Base-by-base conservation (phyloP, 139 green algal genomes). In the Closterium sp. region DNA sequence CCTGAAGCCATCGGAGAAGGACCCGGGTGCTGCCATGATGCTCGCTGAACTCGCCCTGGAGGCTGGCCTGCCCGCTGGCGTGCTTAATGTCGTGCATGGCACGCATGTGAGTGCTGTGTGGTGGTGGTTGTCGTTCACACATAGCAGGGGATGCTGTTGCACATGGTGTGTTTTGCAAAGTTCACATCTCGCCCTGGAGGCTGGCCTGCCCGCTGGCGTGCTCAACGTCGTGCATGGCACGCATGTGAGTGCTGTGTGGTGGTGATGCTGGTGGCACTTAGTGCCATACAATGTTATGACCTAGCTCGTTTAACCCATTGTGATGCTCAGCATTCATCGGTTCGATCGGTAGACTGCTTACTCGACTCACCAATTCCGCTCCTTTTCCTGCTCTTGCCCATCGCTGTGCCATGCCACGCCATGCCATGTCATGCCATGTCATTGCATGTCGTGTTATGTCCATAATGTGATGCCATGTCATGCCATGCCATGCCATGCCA, bases 181-280 rank as follows among this genome's bases (percentile, higher is more conserved):
- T n/a, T n/a, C n/a, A n/a, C n/a, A n/a, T n/a, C 62, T 96, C 45
- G 95, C 95, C 1, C 27, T 92, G 86, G 89, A 96, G 88, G 95
- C 95, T 10, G 95, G 95, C n/a, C 87, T 96, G 30, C 95, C 95
- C 1, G 38, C 89, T 86, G 95, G 95, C 79, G 95, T 96, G 70
- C 95, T 96, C 45, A 96, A 96, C 79, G 85, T 98, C 0, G 97
- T 99, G 28, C 98, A 99, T 92, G 98, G 98, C 91, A 96, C 94
- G 13, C 85, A 91, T 34, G 91, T 92, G 19, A 24, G 62, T 79
- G 62, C 17, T 5, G 62, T 70, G 38, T 50, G 38, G 38, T 50
- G 38, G 38, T 50, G 38, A 13, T 50, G 38, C 1, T 50, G 38
- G 38, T 50, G 38, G 38, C 38, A 50, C 38, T 50, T 50, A 50